Base-by-base conservation (phyloP, 805 yeast species). In the Saccharomycopsis fibuligera region DNA sequence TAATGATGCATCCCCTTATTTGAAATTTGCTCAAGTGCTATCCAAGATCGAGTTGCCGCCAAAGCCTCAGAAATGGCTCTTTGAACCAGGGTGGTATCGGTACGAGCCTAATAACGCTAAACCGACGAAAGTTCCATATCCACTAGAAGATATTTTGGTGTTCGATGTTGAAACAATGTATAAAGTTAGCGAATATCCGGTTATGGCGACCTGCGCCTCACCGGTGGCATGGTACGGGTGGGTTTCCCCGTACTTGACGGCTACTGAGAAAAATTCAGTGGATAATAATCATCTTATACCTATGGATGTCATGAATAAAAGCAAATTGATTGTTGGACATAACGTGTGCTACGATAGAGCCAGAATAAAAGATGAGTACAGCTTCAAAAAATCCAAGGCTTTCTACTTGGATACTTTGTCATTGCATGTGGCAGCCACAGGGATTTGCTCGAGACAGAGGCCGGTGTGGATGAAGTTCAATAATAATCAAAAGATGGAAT, bases 341-440 rank as follows among this genome's bases (percentile, higher is more conserved):
- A 89, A 91, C 60, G 83, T 93, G 2, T 81, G 93, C 5, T 93
- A 81, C 60, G 99, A 93, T 64, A 73, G 99, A 40, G 91, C 96
- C 1, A 73, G 96, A 31, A 78, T 91, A 1, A 56, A 68, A 27
- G 97, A 93, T 48, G 99, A 93, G 62, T 93, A 93, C 65, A 72
- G 74, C 57, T 61, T 90, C 31, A 63, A 69, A 29, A 76, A 71
- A 40, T 72, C 95, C 0, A 79, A 82, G 56, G 85, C 86, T 1
- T 89, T 88, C 64, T 93, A 70, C 59, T 56, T 95, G 50, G 99
- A 93, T 63, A 90, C 96, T 1, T 86, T 91, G 89, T 83, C 97
- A 1, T 67, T 93, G 17, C 99, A 93, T 64, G 79, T 90, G 30
- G 95, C 98, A 1, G 78, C 81, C 0, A 79, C 83, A 44, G 99